Percentiles rank a stretch among this genome's conserved stretches.
Conservation (phyloP, 2,329 filamentous ascomycete genomes). For the Paecilomyces dactylethromorphus region DNA sequence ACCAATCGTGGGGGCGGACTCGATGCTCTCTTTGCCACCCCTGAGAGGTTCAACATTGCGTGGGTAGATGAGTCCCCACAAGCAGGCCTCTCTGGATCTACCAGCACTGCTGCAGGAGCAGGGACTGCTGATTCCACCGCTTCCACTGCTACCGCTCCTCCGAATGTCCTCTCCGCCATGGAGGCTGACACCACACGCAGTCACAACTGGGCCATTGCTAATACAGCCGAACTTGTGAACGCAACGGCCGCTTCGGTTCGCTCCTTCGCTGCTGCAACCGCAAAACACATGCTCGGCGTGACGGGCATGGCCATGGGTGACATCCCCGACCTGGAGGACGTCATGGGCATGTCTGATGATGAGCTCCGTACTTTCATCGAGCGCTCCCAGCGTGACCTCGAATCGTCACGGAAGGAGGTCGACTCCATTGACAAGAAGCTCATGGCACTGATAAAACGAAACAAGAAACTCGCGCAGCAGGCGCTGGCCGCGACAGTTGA, state of each 20-base stretch:
- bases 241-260: slow-evolving; percentile 28
- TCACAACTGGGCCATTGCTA: slow-evolving; percentile 31
- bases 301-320: slow-evolving; percentile 23
- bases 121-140: slow-evolving; percentile 15
- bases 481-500: slow-evolving; percentile 25
- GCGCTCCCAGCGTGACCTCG: slow-evolving; percentile 57
- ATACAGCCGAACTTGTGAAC: slow-evolving; percentile 27
- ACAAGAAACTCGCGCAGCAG: slow-evolving; percentile 38
- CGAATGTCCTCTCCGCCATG: slow-evolving; percentile 32
- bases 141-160: slow-evolving; percentile 17
- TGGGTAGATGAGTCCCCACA: slow-evolving; percentile 34
- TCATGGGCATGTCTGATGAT: slow-evolving; percentile 36
- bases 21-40: slow-evolving; percentile 38
- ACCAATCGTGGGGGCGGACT: slow-evolving; percentile 39
- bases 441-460: slow-evolving; percentile 32
- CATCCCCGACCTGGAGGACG: slow-evolving; percentile 30
- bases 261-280: slow-evolving; percentile 28
- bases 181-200: slow-evolving; percentile 32
- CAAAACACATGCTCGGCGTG: slow-evolving; percentile 30
- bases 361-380: slow-evolving; percentile 33
- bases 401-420: slow-evolving; percentile 64
- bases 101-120: slow-evolving; percentile 13
- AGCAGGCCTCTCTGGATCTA: slow-evolving; percentile 18
- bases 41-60: slow-evolving; percentile 39
- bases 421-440: slow-evolving; percentile 41